Evolutionary conservation across 2,329 filamentous ascomycete species (phyloP), one percentile per base, ranked within the genome.

Genomic region (Trichoderma koningiopsis): DNA sequence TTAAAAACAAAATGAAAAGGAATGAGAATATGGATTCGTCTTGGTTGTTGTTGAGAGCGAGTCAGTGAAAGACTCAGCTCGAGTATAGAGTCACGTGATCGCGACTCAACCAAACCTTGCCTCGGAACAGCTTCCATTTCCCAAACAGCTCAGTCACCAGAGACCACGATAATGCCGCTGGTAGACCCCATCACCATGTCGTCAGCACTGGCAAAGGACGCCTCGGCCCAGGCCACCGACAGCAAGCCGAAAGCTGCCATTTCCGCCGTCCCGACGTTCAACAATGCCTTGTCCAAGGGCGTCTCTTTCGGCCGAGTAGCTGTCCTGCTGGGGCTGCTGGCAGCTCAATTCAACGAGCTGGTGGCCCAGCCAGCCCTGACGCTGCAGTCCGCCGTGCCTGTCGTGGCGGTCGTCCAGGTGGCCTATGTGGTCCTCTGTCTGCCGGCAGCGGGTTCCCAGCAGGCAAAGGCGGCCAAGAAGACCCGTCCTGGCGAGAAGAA

Each of bases 321-420:
- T 31, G 79, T 93, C 13, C 83, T 96, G 35, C 84, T 92, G 35
- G 85, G 85, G 11, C 80, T 91, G 43, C 89, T 91, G 76, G 84
- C 86, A 57, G 76, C 87, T 72, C 86, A 86, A 49, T 95, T 96
- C 79, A 77, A 81, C 43, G 81, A 85, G 22, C 83, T 97, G 31
- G 91, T 96, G 33, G 82, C 84, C 19, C 87, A 94, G 72, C 92
- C 94, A 0, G 86, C 91, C 2, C 80, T 85, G 19, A 86, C 90
- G 7, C 85, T 97, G 47, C 79, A 86, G 16, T 84, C 77, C 35
- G 83, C 89, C 2, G 81, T 95, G 3, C 85, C 90, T 0, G 85
- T 88, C 14, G 82, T 94, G 16, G 86, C 87, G 3, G 79, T 84
- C 5, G 77, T 93, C 3, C 94, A 97, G 78, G 81, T 84, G 14